A percentile compares a stretch with the other conserved stretches of the same genome.
phyloP scores from a whole-genome alignment of 768 basidiomycete species.

The Cytidiella melzeri region DNA sequence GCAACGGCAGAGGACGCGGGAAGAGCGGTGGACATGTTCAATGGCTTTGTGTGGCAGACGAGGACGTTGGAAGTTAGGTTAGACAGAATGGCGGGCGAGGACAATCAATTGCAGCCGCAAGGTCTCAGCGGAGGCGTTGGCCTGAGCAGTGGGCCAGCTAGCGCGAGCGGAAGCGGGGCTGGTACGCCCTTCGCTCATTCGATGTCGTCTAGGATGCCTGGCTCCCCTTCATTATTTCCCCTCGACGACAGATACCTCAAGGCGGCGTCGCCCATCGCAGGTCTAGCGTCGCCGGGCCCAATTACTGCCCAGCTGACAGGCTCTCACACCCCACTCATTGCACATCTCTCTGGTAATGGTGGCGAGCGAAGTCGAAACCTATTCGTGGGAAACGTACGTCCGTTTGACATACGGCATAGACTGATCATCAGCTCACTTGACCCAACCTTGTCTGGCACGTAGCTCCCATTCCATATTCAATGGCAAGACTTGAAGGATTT shows the following conservation, averaged over 20 bases:
- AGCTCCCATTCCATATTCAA: constrained; percentile 91
- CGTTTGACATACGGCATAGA: background rate
- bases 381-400: constrained; percentile 84
- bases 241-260: background rate
- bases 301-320: background rate
- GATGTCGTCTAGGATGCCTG: background rate
- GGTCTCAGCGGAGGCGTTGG: constrained; percentile 3
- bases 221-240: background rate
- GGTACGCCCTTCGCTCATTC: constrained; percentile 2
- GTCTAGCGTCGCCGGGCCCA: background rate
- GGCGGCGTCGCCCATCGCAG: background rate
- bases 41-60: constrained; percentile 97
- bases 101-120: background rate
- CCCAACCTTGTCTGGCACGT: background rate
- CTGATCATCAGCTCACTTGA: background rate
- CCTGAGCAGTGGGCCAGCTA: background rate
- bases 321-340: background rate
- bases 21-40: constrained; percentile 92
- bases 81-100: constrained; percentile 54
- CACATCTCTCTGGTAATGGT: constrained; percentile 1
- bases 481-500: constrained; percentile 99
- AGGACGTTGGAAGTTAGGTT: constrained; percentile 86
- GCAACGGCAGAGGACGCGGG: constrained; percentile 94
- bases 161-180: background rate
- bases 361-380: constrained; percentile 46